These are phyloP conservation scores for Bothriochloa decipiens DNA, from an alignment of 176 grass and related monocot genomes.

Conservation along the genomic window DNA sequence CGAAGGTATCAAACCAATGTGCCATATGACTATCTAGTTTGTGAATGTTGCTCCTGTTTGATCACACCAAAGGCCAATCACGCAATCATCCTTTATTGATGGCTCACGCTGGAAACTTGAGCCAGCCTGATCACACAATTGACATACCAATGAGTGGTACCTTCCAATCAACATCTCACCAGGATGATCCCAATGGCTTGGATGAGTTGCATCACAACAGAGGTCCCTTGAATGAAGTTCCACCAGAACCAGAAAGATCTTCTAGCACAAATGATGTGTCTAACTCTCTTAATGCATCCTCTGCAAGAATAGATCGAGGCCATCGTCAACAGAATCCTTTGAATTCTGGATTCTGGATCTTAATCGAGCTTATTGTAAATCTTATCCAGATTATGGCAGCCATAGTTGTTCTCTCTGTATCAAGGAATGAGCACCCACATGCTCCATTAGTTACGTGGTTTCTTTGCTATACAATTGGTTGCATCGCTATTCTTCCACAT, in stretches of 20 bases:
- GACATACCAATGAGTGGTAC: slow-evolving; percentile 65
- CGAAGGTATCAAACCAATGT: slow-evolving; percentile 22
- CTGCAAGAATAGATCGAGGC: slow-evolving; percentile 57
- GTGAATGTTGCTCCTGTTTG: neutral
- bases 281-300: slow-evolving; percentile 48
- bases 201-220: slow-evolving; percentile 39
- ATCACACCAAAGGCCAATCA: slow-evolving; percentile 26
- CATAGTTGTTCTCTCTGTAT: slow-evolving; percentile 66
- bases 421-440: slow-evolving; percentile 69
- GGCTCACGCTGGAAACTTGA: slow-evolving; percentile 54
- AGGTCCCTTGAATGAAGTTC: slow-evolving; percentile 35
- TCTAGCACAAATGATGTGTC: slow-evolving; percentile 21
- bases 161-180: slow-evolving; percentile 52
- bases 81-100: slow-evolving; percentile 47
- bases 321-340: slow-evolving; percentile 70
- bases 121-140: slow-evolving; percentile 58
- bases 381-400: slow-evolving; percentile 81
- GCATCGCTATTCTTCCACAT: slow-evolving; percentile 79
- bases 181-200: slow-evolving; percentile 24
- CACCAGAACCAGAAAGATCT: slow-evolving; percentile 45
- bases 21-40: slow-evolving; percentile 5
- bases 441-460: slow-evolving; percentile 83
- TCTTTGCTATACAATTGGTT: slow-evolving; percentile 73
- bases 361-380: slow-evolving; percentile 75
- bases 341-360: slow-evolving; percentile 97